Conservation (phyloP, 1,284 basidiomycete species). For the Boletellus sp. region DNA sequence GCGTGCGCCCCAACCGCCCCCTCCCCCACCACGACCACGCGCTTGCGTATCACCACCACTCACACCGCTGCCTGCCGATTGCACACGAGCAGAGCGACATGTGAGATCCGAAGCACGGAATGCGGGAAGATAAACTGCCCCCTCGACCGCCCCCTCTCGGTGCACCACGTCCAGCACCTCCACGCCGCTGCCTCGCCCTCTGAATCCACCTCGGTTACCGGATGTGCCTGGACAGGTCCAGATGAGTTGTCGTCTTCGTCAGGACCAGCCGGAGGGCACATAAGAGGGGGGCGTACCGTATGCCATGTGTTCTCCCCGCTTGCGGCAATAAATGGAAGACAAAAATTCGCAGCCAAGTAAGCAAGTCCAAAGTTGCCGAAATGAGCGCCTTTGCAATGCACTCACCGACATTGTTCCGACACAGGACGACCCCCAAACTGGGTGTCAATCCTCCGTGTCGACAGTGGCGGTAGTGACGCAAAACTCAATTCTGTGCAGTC, state of each 20-base stretch:
- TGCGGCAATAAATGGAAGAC: slow-evolving; percentile 3
- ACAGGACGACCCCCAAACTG: no score
- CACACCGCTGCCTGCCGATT: slow-evolving; percentile 16
- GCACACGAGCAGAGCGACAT: not conserved
- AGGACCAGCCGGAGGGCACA: not conserved
- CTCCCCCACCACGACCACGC: slow-evolving; percentile 28
- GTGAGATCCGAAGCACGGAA: slow-evolving; percentile 5
- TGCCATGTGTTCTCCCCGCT: slow-evolving; percentile 23
- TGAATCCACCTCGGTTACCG: slow-evolving; percentile 55
- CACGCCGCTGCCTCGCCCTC: slow-evolving; percentile 33
- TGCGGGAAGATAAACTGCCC: slow-evolving; percentile 22
- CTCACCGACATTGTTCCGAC: no score
- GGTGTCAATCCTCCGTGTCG: no score
- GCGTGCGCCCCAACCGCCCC: slow-evolving; percentile 37
- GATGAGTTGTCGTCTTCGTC: not conserved
- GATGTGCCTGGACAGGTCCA: slow-evolving; percentile 41
- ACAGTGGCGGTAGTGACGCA: no score
- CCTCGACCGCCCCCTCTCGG: slow-evolving; percentile 44
- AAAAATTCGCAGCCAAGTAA: slow-evolving; percentile 18
- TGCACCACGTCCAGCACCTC: slow-evolving; percentile 41
- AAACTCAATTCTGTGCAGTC: no score
- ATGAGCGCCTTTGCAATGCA: not conserved
- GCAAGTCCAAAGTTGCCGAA: slow-evolving; percentile 9
- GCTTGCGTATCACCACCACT: slow-evolving; percentile 31
- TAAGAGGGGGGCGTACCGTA: slow-evolving; percentile 19